phyloP scores from a whole-genome alignment of 257 asterid species.

The Plantago elongata region DNA sequence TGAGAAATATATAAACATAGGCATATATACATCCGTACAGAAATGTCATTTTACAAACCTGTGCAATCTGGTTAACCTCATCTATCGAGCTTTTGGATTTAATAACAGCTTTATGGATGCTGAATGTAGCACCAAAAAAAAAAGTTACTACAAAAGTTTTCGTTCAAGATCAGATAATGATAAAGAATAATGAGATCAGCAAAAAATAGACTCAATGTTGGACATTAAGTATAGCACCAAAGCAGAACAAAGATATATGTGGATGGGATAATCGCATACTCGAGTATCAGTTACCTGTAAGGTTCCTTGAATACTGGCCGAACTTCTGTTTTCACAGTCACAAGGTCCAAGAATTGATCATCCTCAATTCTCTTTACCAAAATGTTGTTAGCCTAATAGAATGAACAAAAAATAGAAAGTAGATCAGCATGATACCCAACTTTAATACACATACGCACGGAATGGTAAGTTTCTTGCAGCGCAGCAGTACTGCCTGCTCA shows the following conservation, averaged over 20 bases:
- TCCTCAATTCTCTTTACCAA: slow-evolving; percentile 71
- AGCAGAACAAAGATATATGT: slow-evolving; percentile 5
- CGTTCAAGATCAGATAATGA: not conserved
- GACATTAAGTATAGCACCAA: not conserved
- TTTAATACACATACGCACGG: not conserved
- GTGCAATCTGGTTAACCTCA: slow-evolving; percentile 71
- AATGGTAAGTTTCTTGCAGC: slow-evolving; percentile 8
- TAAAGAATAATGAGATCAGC: not conserved
- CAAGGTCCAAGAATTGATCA: slow-evolving; percentile 81
- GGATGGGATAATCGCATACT: not conserved
- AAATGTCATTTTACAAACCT: slow-evolving; percentile 44
- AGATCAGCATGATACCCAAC: not conserved
- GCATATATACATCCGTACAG: slow-evolving; percentile 9
- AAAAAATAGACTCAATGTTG: not conserved
- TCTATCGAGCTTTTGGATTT: slow-evolving; percentile 53
- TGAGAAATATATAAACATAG: slow-evolving; percentile 17
- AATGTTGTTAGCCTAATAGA: slow-evolving; percentile 61
- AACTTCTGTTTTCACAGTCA: slow-evolving; percentile 69
- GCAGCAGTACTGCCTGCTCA: not conserved
- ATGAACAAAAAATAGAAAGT: slow-evolving; percentile 20
- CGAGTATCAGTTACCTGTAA: slow-evolving; percentile 51
- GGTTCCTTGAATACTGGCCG: slow-evolving; percentile 82
- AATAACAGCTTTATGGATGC: slow-evolving; percentile 47
- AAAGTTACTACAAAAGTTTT: slow-evolving; percentile 1
- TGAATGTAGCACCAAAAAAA: slow-evolving; percentile 27